A percentile compares a stretch with the other conserved stretches of the same genome.
These are phyloP conservation scores for Grigorovia humatica DNA, from an alignment of 805 yeast genomes.

Conservation along the genomic window DNA sequence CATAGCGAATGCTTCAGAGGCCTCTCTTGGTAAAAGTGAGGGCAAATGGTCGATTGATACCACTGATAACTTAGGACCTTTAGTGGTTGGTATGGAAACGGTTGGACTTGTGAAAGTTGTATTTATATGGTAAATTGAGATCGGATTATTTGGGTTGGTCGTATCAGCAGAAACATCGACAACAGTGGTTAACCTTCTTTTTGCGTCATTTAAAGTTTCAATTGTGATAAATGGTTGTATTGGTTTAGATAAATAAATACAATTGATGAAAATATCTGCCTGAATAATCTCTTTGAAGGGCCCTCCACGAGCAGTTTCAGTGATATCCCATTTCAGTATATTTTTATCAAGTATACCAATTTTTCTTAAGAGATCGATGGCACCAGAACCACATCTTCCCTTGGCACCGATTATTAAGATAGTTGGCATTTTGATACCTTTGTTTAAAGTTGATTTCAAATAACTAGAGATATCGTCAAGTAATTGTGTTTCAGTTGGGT, in stretches of 20 bases:
- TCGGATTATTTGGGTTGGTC: conserved; percentile 95
- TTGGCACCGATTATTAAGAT: conserved; percentile 91
- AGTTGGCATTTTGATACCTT: conserved; percentile 59
- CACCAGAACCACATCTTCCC: conserved; percentile 99
- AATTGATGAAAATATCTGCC: conserved; percentile 86
- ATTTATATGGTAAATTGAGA: conserved; percentile 85
- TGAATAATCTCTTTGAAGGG: conserved; percentile 87
- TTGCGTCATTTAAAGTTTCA: conserved; percentile 51
- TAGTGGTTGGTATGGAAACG: conserved; percentile 64
- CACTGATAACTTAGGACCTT: conserved; percentile 82
- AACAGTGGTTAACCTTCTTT: conserved; percentile 78
- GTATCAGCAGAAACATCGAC: conserved; percentile 99
- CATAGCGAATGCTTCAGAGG: conserved; percentile 80
- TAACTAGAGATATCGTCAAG: conserved; percentile 57
- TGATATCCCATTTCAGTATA: conserved; percentile 90
- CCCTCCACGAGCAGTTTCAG: conserved; percentile 94
- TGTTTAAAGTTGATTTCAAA: conserved; percentile 47
- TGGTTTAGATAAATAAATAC: conserved; percentile 88
- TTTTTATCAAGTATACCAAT: conserved; percentile 81
- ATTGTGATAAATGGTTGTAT: conserved; percentile 82
- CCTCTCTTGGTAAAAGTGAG: conserved; percentile 89
- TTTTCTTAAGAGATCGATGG: conserved; percentile 69
- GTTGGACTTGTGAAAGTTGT: conserved; percentile 90
- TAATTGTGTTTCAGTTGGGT: conserved; percentile 66
- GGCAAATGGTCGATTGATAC: conserved; percentile 96